A percentile compares a stretch with the other conserved stretches of the same genome.
These are phyloP conservation scores for Orbilia brochopaga DNA, from an alignment of 2,329 filamentous ascomycete species.

Conservation along the genomic window DNA sequence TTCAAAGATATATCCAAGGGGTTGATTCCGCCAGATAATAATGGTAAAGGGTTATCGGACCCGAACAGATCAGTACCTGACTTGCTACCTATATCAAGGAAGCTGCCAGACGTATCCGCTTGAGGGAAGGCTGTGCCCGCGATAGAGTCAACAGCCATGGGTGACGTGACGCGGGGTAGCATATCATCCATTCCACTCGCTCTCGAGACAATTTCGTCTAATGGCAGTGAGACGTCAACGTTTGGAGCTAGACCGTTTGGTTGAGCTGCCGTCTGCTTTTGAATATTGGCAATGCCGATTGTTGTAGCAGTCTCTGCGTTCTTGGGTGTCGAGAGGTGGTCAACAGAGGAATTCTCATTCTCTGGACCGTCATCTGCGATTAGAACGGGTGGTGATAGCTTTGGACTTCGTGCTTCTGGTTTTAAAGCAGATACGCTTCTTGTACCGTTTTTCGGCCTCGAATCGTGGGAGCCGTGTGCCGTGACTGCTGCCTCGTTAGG, in stretches of 20 bases:
- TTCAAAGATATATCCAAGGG: slow-evolving; percentile 47
- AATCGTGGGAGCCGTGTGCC: slow-evolving; percentile 23
- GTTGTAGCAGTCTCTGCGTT: not conserved
- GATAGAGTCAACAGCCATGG: slow-evolving; percentile 33
- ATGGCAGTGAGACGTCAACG: slow-evolving; percentile 16
- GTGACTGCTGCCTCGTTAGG: slow-evolving; percentile 32
- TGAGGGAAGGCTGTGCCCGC: slow-evolving; percentile 32
- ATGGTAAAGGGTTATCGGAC: slow-evolving; percentile 21
- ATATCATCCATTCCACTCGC: slow-evolving; percentile 24
- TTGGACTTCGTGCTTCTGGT: slow-evolving; percentile 16
- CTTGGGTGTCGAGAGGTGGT: slow-evolving; percentile 22
- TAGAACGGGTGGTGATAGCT: slow-evolving; percentile 21
- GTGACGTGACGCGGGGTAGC: slow-evolving; percentile 28
- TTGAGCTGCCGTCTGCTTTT: slow-evolving; percentile 17
- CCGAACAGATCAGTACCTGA: slow-evolving; percentile 15
- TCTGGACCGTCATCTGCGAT: slow-evolving; percentile 17
- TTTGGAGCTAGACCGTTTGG: slow-evolving; percentile 16
- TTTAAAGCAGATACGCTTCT: slow-evolving; percentile 19
- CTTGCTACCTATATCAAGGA: slow-evolving; percentile 27
- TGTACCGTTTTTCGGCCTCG: not conserved
- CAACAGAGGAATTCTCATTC: slow-evolving; percentile 21
- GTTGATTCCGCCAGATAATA: slow-evolving; percentile 43
- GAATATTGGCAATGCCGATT: slow-evolving; percentile 15
- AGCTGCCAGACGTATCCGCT: slow-evolving; percentile 13
- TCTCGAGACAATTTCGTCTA: slow-evolving; percentile 31